Percentiles rank a stretch among this genome's conserved stretches.
Conservation (phyloP, 768 basidiomycete species). For the Termitomyces sp. region DNA sequence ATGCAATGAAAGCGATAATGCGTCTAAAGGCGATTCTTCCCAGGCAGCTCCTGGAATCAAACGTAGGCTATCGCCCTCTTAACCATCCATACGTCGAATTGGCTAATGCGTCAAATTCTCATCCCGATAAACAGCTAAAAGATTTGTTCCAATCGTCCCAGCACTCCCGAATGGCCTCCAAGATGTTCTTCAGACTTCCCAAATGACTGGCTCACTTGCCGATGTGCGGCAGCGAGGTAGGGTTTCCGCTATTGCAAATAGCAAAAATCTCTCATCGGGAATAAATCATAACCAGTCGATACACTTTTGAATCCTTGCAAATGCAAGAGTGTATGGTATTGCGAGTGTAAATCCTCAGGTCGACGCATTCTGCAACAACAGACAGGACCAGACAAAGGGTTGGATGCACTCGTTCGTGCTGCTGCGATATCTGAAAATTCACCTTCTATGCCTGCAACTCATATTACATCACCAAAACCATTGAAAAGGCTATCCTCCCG, state of each 20-base stretch:
- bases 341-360: constrained; percentile 34
- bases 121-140: constrained; percentile 35
- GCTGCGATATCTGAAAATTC: constrained; percentile 27
- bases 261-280: constrained; percentile 5
- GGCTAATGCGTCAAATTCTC: neutral
- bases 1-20: constrained; percentile 43
- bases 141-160: constrained; percentile 67
- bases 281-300: constrained; percentile 37
- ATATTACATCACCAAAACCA: neutral
- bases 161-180: constrained; percentile 70
- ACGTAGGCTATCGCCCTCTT: constrained; percentile 22
- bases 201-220: constrained; percentile 22
- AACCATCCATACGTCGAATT: neutral
- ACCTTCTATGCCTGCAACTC: constrained; percentile 10
- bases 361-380: constrained; percentile 1
- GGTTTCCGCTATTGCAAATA: constrained; percentile 5
- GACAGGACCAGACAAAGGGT: constrained; percentile 10
- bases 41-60: constrained; percentile 31
- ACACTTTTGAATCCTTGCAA: constrained; percentile 59
- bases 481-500: constrained; percentile 21
- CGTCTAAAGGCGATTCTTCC: constrained; percentile 20
- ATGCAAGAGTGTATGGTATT: constrained; percentile 51
- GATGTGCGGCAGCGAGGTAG: constrained; percentile 49
- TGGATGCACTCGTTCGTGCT: constrained; percentile 30
- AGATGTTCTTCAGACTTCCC: constrained; percentile 38